phyloP scores from a whole-genome alignment of 257 asterid genomes.

The Nemophila menziesii region DNA sequence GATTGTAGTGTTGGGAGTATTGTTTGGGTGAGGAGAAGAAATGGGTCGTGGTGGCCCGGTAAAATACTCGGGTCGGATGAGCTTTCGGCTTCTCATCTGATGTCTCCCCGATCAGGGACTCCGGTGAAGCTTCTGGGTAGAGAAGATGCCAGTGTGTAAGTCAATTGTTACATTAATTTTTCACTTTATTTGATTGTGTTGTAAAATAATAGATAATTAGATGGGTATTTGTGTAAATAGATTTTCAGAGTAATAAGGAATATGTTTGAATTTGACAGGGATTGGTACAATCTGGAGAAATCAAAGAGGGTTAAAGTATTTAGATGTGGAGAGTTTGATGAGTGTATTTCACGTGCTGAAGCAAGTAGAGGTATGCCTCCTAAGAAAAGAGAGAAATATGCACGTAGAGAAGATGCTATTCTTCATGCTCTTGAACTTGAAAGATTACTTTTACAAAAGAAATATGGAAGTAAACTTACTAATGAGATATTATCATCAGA shows the following conservation, averaged over 20 bases:
- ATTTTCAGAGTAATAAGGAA: too few relatives aligned
- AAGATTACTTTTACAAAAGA: conserved; percentile 58
- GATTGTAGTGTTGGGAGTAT: conserved; percentile 93
- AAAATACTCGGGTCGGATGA: conserved; percentile 85
- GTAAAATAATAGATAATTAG: not conserved
- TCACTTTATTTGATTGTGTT: not conserved
- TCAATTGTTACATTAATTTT: not conserved
- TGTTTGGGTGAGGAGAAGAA: conserved; percentile 96
- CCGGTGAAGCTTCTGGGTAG: conserved; percentile 99
- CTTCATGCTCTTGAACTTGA: conserved; percentile 97
- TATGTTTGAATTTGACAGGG: conserved; percentile 32
- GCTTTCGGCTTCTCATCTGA: conserved; percentile 65
- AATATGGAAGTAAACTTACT: conserved; percentile 48
- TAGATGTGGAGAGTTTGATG: conserved; percentile 94
- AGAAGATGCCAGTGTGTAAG: conserved; percentile 99
- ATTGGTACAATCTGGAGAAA: conserved; percentile 98
- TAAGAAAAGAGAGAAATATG: conserved; percentile 96
- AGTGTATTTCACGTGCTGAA: conserved; percentile 93
- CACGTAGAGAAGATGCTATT: conserved; percentile 97
- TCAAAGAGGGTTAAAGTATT: conserved; percentile 94
- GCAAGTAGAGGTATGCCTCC: conserved; percentile 94
- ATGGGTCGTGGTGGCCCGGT: conserved; percentile 99
- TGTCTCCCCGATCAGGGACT: conserved; percentile 97
- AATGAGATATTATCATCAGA: conserved; percentile 36
- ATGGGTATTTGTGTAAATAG: not conserved